phyloP scores from a whole-genome alignment of 805 yeast genomes.

The Candida saitoana region DNA sequence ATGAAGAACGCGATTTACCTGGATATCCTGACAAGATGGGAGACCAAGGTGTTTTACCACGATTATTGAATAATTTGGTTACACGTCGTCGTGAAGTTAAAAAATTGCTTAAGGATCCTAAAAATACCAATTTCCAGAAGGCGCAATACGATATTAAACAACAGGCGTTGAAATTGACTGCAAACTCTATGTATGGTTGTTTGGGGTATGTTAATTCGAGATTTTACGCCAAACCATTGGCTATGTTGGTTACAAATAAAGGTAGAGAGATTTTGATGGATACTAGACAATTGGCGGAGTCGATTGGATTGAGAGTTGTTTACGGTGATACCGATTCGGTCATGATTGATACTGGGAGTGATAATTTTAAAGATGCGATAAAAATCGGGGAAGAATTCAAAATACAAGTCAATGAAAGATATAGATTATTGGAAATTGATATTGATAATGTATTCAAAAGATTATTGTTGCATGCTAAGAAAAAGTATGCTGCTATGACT shows the following conservation, averaged over 20 bases:
- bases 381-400: constrained; percentile 84
- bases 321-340: constrained; percentile 99
- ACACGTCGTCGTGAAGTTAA: constrained; percentile 92
- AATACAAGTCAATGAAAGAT: constrained; percentile 79
- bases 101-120: constrained; percentile 71
- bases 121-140: constrained; percentile 56
- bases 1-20: constrained; percentile 63
- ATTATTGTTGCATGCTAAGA: constrained; percentile 84
- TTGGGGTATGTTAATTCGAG: constrained; percentile 88
- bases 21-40: constrained; percentile 56
- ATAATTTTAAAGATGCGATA: constrained; percentile 65
- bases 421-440: constrained; percentile 84
- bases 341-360: constrained; percentile 90
- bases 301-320: constrained; percentile 75
- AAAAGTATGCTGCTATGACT: constrained; percentile 93
- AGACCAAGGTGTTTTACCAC: constrained; percentile 80
- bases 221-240: constrained; percentile 93
- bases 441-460: constrained; percentile 90
- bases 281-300: constrained; percentile 89
- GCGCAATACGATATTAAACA: constrained; percentile 93
- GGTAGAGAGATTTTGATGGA: constrained; percentile 95
- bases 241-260: constrained; percentile 89
- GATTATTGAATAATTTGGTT: constrained; percentile 76
- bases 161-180: constrained; percentile 92
- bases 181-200: constrained; percentile 99